A percentile compares a stretch with the other conserved stretches of the same genome.
phyloP scores from a whole-genome alignment of 805 yeast species.

The Starmera quercuum region DNA sequence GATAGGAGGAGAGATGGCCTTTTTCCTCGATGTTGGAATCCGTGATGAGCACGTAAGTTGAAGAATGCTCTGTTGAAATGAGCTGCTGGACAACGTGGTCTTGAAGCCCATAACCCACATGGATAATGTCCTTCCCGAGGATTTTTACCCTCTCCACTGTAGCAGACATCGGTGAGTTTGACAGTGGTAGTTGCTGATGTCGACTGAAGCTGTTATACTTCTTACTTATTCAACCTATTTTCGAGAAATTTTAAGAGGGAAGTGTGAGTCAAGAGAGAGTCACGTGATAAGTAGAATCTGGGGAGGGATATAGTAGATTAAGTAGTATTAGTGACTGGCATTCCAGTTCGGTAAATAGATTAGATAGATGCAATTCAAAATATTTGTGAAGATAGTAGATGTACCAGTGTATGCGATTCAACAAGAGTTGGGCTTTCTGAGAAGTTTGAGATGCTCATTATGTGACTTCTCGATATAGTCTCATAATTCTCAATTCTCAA shows the following conservation, averaged over 20 bases:
- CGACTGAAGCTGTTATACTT: background rate
- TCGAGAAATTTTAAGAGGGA: no score
- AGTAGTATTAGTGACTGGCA: no score
- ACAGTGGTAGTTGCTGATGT: no score
- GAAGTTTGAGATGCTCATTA: background rate
- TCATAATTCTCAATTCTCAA: no score
- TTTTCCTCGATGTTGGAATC: constrained; percentile 72
- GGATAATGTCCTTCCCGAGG: constrained; percentile 77
- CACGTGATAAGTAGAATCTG: background rate
- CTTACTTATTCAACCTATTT: background rate
- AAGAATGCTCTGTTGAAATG: constrained; percentile 56
- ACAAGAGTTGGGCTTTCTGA: background rate
- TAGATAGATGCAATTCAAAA: no score
- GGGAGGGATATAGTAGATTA: no score
- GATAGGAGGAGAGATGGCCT: constrained; percentile 48
- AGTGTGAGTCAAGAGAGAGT: background rate
- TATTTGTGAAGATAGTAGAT: no score
- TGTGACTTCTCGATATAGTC: no score
- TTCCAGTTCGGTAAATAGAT: no score
- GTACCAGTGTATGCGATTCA: no score
- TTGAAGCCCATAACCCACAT: constrained; percentile 80
- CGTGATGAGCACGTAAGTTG: constrained; percentile 88
- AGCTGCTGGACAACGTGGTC: constrained; percentile 66
- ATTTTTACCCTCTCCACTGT: constrained; percentile 52
- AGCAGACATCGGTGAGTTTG: constrained; percentile 3